Percentiles rank a stretch among this genome's conserved stretches.
Evolutionary conservation across 805 yeast genomes (phyloP).

Genomic region (Candida suzukii): DNA sequence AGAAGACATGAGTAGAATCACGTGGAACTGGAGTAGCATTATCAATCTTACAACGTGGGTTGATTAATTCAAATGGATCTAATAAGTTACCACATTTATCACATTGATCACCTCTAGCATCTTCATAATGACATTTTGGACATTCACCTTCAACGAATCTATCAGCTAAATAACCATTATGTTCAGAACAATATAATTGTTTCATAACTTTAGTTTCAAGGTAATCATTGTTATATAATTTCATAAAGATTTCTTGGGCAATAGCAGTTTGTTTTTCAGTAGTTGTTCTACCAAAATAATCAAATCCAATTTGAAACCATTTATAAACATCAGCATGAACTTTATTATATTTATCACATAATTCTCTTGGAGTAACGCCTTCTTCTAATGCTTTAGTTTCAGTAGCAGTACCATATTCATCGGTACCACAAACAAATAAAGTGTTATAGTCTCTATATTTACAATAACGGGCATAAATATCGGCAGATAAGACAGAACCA

Average conservation of each 20-base stretch:
- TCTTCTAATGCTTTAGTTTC: conserved; percentile 98
- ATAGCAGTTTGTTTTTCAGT: conserved; percentile 88
- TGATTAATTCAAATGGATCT: conserved; percentile 87
- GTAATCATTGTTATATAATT: conserved; percentile 67
- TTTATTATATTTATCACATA: conserved; percentile 85
- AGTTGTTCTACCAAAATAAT: conserved; percentile 94
- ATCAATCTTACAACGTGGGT: conserved; percentile 95
- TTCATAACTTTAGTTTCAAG: conserved; percentile 83
- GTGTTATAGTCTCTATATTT: conserved; percentile 86
- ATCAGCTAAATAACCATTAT: conserved; percentile 89
- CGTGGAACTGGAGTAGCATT: conserved; percentile 72
- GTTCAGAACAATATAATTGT: conserved; percentile 87
- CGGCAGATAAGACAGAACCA: conserved; percentile 93
- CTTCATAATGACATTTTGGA: conserved; percentile 90
- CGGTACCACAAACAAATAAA: conserved; percentile 91
- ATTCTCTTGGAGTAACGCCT: conserved; percentile 75
- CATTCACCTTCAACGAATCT: conserved; percentile 96
- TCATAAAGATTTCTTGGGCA: conserved; percentile 86
- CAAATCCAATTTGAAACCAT: conserved; percentile 96
- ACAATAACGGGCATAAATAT: conserved; percentile 84
- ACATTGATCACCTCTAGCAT: conserved; percentile 99
- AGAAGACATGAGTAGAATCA: conserved; percentile 79
- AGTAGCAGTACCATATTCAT: conserved; percentile 99
- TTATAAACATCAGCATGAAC: conserved; percentile 87
- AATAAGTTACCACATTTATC: conserved; percentile 89